Conservation (phyloP, 2,329 filamentous ascomycete genomes). For the Neobulgaria alba region DNA sequence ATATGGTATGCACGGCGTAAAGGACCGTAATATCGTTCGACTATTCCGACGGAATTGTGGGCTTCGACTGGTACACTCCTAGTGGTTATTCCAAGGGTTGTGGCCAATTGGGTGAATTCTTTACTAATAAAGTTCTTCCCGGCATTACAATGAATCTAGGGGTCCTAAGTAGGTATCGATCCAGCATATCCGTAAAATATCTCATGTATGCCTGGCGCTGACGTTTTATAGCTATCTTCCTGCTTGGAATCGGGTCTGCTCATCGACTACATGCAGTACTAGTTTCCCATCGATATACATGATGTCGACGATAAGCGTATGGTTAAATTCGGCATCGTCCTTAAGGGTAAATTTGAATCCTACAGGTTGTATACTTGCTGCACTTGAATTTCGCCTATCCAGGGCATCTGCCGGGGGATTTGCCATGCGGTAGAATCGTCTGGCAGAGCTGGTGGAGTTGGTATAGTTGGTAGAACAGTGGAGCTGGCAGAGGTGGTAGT, state of each 20-base stretch:
- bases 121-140: conserved; percentile 6
- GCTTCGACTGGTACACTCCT: conserved; percentile 5
- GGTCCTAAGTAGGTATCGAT: conserved; percentile 7
- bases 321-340: conserved; percentile 4
- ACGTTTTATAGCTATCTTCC: conserved; percentile 4
- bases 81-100: background rate
- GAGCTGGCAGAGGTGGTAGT: too few species aligned
- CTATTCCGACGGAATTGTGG: conserved; percentile 2
- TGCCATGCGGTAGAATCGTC: too few species aligned
- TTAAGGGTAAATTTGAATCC: conserved; percentile 1
- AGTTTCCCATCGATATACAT: conserved; percentile 3
- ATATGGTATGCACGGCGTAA: background rate
- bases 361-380: too few species aligned
- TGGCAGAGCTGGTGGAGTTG: too few species aligned
- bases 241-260: conserved; percentile 1
- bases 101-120: conserved; percentile 2
- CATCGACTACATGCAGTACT: conserved; percentile 5
- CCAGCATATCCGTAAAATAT: conserved; percentile 4
- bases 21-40: conserved; percentile 2
- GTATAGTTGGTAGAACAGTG: too few species aligned
- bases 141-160: background rate
- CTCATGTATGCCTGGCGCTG: conserved; percentile 1
- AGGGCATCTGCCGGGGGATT: too few species aligned
- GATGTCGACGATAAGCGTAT: conserved; percentile 4
- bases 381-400: too few species aligned